These are phyloP conservation scores for Buddleja alternifolia DNA, from an alignment of 257 asterid genomes.

Conservation along the genomic window DNA sequence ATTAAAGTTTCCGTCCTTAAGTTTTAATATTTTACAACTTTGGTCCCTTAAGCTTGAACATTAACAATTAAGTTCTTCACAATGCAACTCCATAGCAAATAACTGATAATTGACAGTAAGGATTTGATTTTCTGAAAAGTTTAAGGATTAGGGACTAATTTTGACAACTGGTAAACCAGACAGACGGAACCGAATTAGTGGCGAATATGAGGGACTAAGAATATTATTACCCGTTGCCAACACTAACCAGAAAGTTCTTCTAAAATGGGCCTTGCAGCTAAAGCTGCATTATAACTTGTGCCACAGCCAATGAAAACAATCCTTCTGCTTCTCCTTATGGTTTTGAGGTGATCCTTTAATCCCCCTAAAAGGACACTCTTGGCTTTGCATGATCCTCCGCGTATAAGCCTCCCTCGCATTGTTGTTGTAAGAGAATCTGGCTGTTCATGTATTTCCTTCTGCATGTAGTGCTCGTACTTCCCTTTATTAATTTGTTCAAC, in stretches of 20 bases:
- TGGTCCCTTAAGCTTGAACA: too few species aligned
- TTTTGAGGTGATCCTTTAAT: slow-evolving; percentile 64
- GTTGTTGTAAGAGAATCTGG: slow-evolving; percentile 64
- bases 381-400: slow-evolving; percentile 63
- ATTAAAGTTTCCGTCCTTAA: too few species aligned
- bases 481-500: slow-evolving; percentile 71
- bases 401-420: slow-evolving; percentile 67
- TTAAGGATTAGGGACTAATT: too few species aligned
- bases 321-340: slow-evolving; percentile 65
- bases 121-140: too few species aligned
- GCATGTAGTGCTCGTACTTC: slow-evolving; percentile 64
- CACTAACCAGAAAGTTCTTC: slow-evolving; percentile 68
- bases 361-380: slow-evolving; percentile 68
- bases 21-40: too few species aligned
- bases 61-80: too few species aligned
- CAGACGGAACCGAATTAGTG: too few species aligned
- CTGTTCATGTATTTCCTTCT: slow-evolving; percentile 68
- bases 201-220: too few species aligned
- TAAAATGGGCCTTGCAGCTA: slow-evolving; percentile 64
- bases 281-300: slow-evolving; percentile 68
- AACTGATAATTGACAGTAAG: too few species aligned
- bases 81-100: too few species aligned
- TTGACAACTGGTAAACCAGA: too few species aligned
- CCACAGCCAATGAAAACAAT: slow-evolving; percentile 69
- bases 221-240: not conserved